Base-by-base conservation (phyloP, 164 flowering plant species). In the Taxillus chinensis region DNA sequence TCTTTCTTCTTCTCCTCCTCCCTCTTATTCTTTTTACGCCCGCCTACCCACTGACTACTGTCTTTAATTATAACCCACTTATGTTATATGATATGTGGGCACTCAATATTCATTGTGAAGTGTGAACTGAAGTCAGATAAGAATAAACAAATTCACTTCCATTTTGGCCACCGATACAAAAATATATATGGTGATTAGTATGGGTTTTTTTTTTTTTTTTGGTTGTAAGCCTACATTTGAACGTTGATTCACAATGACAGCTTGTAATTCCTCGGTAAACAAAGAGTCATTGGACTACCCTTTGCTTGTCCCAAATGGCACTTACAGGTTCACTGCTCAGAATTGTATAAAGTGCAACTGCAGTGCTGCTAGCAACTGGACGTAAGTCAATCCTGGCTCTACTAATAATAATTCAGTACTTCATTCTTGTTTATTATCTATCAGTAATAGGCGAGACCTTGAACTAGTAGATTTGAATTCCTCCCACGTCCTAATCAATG, bases 281-380 rank as follows among this genome's bases (percentile, higher is more conserved):
- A 79, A 41, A 39, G 60, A 57, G 43, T 84, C 96, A 15, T 3
- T 51, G 15, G 96, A 86, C 65, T 68, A 55, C 63, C 69, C 78
- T 11, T 60, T 89, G 38, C 83, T 79, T 15, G 77, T 85, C 53
- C 54, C 92, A 5, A 80, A 84, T 55, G 81, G 76, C 50, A 82
- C 86, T 27, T 83, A 80, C 50, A 65, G 59, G 27, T 66, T 75
- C 67, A 89, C 90, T 2, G 96, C 96, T 4, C 69, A 75, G 61
- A 71, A 69, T 59, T 89, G 92, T 51, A 77, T 89, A n/a, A 73
- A 54, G 70, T 89, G 96, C 87, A 65, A 42, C 39, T 86, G 92
- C 59, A 66, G 65, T 49, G 43, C 80, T 5, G 65, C 81, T 3
- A 69, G 64, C 48, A 72, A 75, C 70, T 79, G 64, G 71, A 76